phyloP scores from a whole-genome alignment of 768 basidiomycete genomes.

The Tubosaeta brunneosetosa region DNA sequence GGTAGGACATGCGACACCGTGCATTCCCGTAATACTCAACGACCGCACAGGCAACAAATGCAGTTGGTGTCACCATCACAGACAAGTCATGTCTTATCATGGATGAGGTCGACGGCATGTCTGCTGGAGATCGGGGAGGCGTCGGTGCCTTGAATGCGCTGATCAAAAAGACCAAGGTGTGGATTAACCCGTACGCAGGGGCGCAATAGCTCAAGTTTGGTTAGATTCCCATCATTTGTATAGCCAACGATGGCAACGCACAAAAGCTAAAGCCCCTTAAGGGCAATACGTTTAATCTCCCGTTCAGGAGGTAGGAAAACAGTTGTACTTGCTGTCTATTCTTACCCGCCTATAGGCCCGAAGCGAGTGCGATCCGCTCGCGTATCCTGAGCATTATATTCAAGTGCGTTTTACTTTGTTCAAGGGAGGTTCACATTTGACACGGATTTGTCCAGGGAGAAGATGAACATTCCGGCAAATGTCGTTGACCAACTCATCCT shows the following conservation, averaged over 20 bases:
- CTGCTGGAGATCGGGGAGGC: conserved; percentile 93
- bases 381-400: conserved; percentile 82
- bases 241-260: conserved; percentile 86
- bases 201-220: not conserved
- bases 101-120: conserved; percentile 99
- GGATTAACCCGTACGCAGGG: not conserved
- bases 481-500: conserved; percentile 89
- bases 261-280: conserved; percentile 88
- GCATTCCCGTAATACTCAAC: not conserved
- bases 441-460: conserved; percentile 54
- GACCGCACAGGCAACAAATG: conserved; percentile 48
- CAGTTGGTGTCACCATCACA: conserved; percentile 69
- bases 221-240: conserved; percentile 95
- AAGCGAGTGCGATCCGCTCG: conserved; percentile 71
- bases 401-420: conserved; percentile 57
- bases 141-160: conserved; percentile 89
- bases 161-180: conserved; percentile 88
- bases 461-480: conserved; percentile 85
- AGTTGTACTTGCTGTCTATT: not conserved
- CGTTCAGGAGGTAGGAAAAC: conserved; percentile 66
- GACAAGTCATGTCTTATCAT: conserved; percentile 88
- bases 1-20: conserved; percentile 38
- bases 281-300: conserved; percentile 64
- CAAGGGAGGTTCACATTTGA: not conserved
- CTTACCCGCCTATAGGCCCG: conserved; percentile 51